phyloP scores from a whole-genome alignment of 352 stramenopile species.

The Blastocystis sp. region DNA sequence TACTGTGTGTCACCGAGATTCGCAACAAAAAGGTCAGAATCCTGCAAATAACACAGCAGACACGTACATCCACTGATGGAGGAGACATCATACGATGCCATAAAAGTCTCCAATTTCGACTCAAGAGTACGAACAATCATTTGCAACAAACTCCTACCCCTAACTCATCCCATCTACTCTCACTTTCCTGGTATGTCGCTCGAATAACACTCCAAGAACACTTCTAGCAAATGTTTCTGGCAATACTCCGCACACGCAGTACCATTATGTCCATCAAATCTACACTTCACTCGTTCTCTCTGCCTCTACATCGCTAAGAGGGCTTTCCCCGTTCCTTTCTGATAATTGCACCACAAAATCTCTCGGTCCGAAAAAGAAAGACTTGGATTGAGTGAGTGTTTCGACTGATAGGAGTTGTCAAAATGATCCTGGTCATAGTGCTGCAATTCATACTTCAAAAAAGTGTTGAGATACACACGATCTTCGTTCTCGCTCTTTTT shows the following conservation, averaged over 20 bases:
- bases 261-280: conserved; percentile 42
- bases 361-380: not conserved
- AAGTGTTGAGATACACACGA: not conserved
- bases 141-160: not conserved
- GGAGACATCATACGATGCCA: not conserved
- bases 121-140: not conserved
- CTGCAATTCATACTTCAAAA: not conserved
- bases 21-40: not conserved
- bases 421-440: too few relatives aligned
- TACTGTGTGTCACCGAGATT: conserved; percentile 48
- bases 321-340: not conserved
- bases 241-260: not conserved
- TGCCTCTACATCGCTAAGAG: conserved; percentile 7
- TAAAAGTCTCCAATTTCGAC: not conserved
- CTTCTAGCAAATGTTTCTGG: not conserved
- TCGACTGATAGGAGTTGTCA: not conserved
- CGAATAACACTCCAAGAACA: not conserved
- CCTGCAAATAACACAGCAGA: conserved; percentile 2
- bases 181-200: not conserved
- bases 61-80: conserved; percentile 22
- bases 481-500: conserved; percentile 40
- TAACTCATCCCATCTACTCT: not conserved
- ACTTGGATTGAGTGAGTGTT: not conserved
- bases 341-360: conserved; percentile 5
- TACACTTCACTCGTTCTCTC: not conserved